Percentiles rank a stretch among this genome's conserved stretches.
These are phyloP conservation scores for Eryngium alpinum DNA, from an alignment of 140 eudicot species.

Conservation along the genomic window DNA sequence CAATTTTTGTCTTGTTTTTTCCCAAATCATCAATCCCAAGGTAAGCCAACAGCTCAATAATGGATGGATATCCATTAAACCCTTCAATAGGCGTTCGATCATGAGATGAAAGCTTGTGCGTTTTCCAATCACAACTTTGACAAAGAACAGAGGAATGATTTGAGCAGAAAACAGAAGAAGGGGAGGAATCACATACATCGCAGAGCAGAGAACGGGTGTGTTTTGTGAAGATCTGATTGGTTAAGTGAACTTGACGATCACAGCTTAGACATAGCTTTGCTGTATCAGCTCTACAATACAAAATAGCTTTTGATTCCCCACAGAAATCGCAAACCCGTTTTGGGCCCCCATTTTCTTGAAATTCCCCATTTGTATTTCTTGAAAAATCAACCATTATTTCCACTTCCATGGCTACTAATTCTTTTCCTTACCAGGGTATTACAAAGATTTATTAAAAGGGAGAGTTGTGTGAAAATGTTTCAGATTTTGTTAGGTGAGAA, in stretches of 20 bases:
- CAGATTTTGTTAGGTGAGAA: too few relatives aligned
- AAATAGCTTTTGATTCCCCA: constrained; percentile 40
- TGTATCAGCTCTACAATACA: constrained; percentile 80
- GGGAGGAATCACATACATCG: constrained; percentile 54
- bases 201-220: too few relatives aligned
- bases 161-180: constrained; percentile 64
- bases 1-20: constrained; percentile 22
- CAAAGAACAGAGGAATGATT: constrained; percentile 54
- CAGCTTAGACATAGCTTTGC: constrained; percentile 75
- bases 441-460: neutral
- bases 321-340: constrained; percentile 68
- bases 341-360: neutral
- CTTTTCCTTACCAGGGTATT: neutral
- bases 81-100: constrained; percentile 73
- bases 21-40: constrained; percentile 73
- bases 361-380: neutral
- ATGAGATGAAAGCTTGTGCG: constrained; percentile 38
- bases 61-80: constrained; percentile 64
- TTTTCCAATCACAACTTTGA: constrained; percentile 85
- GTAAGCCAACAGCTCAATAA: constrained; percentile 41
- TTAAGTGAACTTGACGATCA: constrained; percentile 72
- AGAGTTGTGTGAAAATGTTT: too few relatives aligned
- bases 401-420: neutral
- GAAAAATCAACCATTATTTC: constrained; percentile 1
- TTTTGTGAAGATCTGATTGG: constrained; percentile 61